Base-by-base conservation (phyloP, 2,329 filamentous ascomycete species). In the Sphaerostilbella broomeana region DNA sequence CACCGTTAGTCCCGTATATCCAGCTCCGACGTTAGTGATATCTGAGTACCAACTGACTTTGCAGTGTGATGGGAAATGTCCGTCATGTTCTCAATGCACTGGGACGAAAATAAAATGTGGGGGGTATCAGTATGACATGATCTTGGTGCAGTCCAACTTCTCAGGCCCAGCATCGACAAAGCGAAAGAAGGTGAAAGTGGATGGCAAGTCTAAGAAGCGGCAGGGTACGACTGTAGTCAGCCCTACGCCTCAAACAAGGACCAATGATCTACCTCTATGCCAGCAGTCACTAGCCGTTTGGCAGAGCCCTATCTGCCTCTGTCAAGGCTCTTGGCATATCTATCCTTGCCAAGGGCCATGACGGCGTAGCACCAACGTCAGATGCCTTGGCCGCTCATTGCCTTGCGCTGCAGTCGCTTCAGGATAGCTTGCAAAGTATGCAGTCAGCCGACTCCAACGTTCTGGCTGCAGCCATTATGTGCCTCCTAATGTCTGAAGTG, bases 381-480 rank as follows among this genome's bases (percentile, higher is more conserved):
- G 50, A 55, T 27, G 51, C 49, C 7, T 31, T 55, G 2, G 49
- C 56, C 29, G 53, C 52, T 4, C 60, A 64, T 36, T 45, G 46
- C n/a, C 20, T 40, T 1, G 58, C 61, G 2, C 42, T 63, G 6
- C 42, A 50, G 2, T 51, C 55, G 4, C 47, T 65, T 3, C 49
- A 52, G 4, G 35, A 44, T 5, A 49, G 44, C 45, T 17, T 43
- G 15, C 30, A 22, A 15, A 6, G 31, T 9, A 19, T 35, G n/a
- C 13, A 27, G n/a, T 25, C 29, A 12, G 19, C 33, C 6, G 35
- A 34, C 17, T 40, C 53, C 8, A 38, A 50, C 5, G 52, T 57
- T 18, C 38, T 59, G 16, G 50, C 51, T 11, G 60, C 59, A 2
- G 49, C 58, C 1, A 52, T 63, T 19, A 62, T 63, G 57, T 65